phyloP scores from a whole-genome alignment of 345 rosid genomes.

The Populus simonii region DNA sequence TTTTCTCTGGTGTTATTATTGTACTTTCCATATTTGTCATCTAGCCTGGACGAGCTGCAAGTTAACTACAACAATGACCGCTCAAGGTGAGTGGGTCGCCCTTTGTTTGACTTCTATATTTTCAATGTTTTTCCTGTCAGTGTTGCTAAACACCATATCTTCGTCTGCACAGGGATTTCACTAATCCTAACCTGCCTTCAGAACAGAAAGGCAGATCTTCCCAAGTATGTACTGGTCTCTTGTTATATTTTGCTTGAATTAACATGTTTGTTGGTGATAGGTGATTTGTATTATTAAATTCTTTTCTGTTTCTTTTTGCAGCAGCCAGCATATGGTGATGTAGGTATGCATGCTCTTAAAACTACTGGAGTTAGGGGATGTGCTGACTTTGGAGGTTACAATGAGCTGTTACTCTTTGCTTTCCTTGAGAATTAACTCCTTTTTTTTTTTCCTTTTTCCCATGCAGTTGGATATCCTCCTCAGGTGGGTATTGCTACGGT shows the following conservation, averaged over 20 bases:
- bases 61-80: slow-evolving; percentile 96
- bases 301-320: slow-evolving; percentile 23
- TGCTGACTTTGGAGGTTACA: slow-evolving; percentile 18
- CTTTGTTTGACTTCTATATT: slow-evolving; percentile 4
- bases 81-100: slow-evolving; percentile 56
- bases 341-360: slow-evolving; percentile 49
- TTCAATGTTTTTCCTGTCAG: neutral
- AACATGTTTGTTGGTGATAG: neutral
- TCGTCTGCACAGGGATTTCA: slow-evolving; percentile 66
- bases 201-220: slow-evolving; percentile 91
- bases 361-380: slow-evolving; percentile 41
- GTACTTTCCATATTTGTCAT: neutral
- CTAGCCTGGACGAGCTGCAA: slow-evolving; percentile 95
- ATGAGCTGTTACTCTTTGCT: slow-evolving; percentile 13
- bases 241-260: neutral
- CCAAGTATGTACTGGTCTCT: slow-evolving; percentile 48
- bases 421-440: slow-evolving; percentile 18
- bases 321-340: slow-evolving; percentile 82
- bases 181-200: slow-evolving; percentile 88
- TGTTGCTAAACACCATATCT: slow-evolving; percentile 7
- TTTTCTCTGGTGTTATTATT: neutral
- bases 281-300: slow-evolving; percentile 13
- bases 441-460: slow-evolving; percentile 5
- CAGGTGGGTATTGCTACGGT: slow-evolving; percentile 65
- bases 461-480: slow-evolving; percentile 87